Evolutionary conservation across 1,284 basidiomycete genomes (phyloP), one percentile per base, ranked within the genome.

Genomic region (Trichosporon sp.): DNA sequence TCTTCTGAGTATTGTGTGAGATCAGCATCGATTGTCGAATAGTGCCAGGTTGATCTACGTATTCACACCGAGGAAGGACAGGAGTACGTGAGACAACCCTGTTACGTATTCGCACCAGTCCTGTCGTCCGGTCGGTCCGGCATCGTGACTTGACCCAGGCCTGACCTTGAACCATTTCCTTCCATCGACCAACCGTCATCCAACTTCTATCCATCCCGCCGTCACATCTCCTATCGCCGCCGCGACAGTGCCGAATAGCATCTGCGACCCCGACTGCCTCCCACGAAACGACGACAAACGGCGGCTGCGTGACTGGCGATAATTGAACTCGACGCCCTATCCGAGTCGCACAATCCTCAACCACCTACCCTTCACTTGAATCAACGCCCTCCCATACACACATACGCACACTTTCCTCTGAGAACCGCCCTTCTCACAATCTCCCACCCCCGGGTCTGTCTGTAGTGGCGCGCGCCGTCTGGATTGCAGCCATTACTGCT

Each of bases 61-160:
- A 54, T 54, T 54, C 49, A 54, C 25, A 54, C 49, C 49, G 49
- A 54, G 49, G 49, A 29, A 54, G 49, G 29, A 27, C 49, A 29
- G 25, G 49, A 54, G 49, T 29, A 29, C 16, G 49, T n/a, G 49
- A 52, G 25, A 27, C 49, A 29, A 54, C 49, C 49, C 49, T 54
- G 49, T 27, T 29, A 29, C 25, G 25, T 29, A 29, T 54, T 54
- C 49, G 49, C 49, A 29, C 49, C 49, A 31, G 46, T 52, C 46
- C 25, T 19, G 40, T 44, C 40, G 40, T 44, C 49, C 49, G 49
- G 19, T 54, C 49, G 49, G 27, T n/a, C 49, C 49, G 27, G 49
- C 49, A 16, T 54, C 49, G 49, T 54, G 49, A 54, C 49, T 16
- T n/a, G 34, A 11, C 34, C 33, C 34, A 11, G 34, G n/a, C 34